Base-by-base conservation (phyloP, 164 flowering plant genomes). In the Amborella trichopoda region DNA sequence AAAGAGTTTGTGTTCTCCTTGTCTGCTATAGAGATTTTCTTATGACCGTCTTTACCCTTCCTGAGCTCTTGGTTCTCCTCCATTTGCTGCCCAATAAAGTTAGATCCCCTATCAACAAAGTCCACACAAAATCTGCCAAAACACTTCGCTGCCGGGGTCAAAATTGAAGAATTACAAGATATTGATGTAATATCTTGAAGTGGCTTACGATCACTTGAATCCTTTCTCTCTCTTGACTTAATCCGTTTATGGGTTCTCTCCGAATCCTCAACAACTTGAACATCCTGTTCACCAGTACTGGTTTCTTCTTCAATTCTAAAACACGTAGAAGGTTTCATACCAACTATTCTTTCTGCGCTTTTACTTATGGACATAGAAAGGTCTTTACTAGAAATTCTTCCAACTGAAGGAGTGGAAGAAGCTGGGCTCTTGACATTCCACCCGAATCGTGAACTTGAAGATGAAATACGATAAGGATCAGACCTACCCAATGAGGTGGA, bases 231-330 rank as follows among this genome's bases (percentile, higher is more conserved):
- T 36, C 59, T 46, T 27, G 60, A 50, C 60, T 26, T 38, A 27
- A 5, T 48, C 28, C 53, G 67, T 53, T 73, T 62, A 24, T 56
- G 61, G 23, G 52, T 27, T 43, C 8, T 37, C 19, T 37, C 14
- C 16, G 62, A 49, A 60, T 53, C 71, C 22, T 48, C 44, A 3
- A 47, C 57, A 41, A 66, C 83, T 26, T 53, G 55, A 38, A 49
- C 75, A 51, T 50, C 63, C 44, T 68, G 94, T 61, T 89, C 91
- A 62, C 61, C 65, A 22, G 56, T 68, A 58, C 69, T 53, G 6
- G 82, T 72, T 67, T 74, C 82, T 66, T 81, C 90, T 52, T 70
- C 73, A 53, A 78, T 81, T 19, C 74, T 68, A 43, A 73, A 80
- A 61, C 83, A 77, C 27, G 65, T 69, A 44, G 77, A 78, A 80